These are phyloP conservation scores for Phalaenopsis aphrodite DNA, from an alignment of 106 monocot species.

Conservation along the genomic window DNA sequence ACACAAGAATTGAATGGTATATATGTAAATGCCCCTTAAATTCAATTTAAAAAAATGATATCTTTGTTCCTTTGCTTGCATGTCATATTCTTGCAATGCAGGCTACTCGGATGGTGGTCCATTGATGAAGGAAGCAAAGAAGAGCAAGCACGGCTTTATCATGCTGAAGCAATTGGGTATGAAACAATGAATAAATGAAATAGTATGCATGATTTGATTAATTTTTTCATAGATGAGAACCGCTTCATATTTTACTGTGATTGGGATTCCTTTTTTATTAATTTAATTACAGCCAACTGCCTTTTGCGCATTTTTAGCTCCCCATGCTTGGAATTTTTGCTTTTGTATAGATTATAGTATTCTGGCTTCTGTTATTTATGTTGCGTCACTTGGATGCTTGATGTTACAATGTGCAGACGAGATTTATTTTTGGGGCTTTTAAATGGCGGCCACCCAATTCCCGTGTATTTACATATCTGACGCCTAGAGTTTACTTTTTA, in stretches of 20 bases:
- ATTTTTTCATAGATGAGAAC: neutral
- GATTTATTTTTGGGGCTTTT: neutral
- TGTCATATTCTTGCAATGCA: slow-evolving; percentile 15
- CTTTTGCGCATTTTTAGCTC: neutral
- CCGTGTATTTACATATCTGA: too few relatives aligned
- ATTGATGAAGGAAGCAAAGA: slow-evolving; percentile 99
- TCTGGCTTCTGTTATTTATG: neutral
- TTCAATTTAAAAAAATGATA: too few relatives aligned
- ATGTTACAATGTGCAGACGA: neutral
- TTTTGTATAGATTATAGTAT: neutral
- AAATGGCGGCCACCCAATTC: too few relatives aligned
- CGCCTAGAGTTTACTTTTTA: too few relatives aligned
- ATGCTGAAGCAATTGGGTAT: slow-evolving; percentile 64
- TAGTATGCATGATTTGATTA: neutral
- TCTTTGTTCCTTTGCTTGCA: neutral
- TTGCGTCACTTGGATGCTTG: neutral
- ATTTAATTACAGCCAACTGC: neutral
- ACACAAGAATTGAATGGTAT: too few relatives aligned
- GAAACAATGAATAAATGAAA: slow-evolving; percentile 8
- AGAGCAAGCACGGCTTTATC: slow-evolving; percentile 77
- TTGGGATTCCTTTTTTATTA: neutral
- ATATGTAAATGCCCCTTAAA: too few relatives aligned
- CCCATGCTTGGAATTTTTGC: neutral
- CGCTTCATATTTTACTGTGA: neutral
- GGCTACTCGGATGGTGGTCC: slow-evolving; percentile 96